Evolutionary conservation across 2,329 filamentous ascomycete genomes (phyloP), one percentile per base, ranked within the genome.

Genomic region (Zymoseptoria passerinii): DNA sequence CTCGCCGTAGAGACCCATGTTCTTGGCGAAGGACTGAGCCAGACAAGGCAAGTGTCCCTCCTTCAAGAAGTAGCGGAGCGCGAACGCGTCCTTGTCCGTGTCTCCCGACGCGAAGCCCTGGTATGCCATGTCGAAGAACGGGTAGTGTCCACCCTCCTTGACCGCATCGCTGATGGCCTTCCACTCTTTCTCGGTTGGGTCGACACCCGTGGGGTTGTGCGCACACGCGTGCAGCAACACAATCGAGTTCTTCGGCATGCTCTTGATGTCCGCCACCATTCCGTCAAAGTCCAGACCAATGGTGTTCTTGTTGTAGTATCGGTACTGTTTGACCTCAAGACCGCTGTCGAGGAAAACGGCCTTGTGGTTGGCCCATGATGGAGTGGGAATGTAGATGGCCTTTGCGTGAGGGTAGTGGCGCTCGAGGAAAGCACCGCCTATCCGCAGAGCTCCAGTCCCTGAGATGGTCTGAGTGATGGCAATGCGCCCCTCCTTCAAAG

Each of bases 121-220:
- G 83, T 99, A 99, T 65, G 92, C 92, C 92, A 96, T 96, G 77
- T 97, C 92, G 80, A 97, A 99, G 84, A 99, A 96, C 70, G 90
- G 86, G 75, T 88, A 95, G 83, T 97, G 92, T 54, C 82, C 86
- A 75, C 88, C 85, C 73, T 85, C 83, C 83, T 95, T 95, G 76
- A 96, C 85, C 62, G 87, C 88, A 61, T 88, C 79, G 76, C 89
- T 90, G 75, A 99, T 94, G 79, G 92, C 81, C 77, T 84, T 84
- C 92, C 92, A 97, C 81, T 97, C 92, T 75, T 90, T 88, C 70
- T 84, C 78, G 49, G 89, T 96, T 40, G 92, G 94, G 78, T 97
- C 92, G 70, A 97, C 88, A 74, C 92, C 92, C 64, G 94, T 97
- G 60, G 92, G 92, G 83, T 97, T 97, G 83, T 97, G 92, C 52